Evolutionary conservation across 306 rosid genomes (phyloP).

Genomic region (Cercis canadensis): DNA sequence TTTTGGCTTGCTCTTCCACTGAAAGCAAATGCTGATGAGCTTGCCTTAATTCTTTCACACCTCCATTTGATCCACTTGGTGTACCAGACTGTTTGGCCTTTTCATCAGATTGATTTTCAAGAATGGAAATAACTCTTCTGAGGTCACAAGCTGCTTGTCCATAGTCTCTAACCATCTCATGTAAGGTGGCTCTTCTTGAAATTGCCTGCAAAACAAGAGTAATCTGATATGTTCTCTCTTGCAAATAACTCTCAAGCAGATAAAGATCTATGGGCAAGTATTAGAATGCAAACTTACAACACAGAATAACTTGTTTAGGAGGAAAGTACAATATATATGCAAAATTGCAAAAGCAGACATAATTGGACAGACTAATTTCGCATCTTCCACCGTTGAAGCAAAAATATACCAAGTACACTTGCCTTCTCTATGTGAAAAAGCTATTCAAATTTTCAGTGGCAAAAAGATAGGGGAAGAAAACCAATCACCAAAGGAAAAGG

Average conservation of each 20-base stretch:
- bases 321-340: too few relatives aligned
- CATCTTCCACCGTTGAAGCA: too few relatives aligned
- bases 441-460: too few relatives aligned
- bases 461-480: not conserved
- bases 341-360: too few relatives aligned
- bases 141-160: constrained; percentile 79
- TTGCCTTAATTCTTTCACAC: constrained; percentile 66
- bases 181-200: constrained; percentile 88
- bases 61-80: constrained; percentile 58
- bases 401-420: too few relatives aligned
- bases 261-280: not conserved
- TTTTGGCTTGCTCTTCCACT: constrained; percentile 78
- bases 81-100: constrained; percentile 52
- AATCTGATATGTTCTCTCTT: constrained; percentile 33
- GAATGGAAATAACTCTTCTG: constrained; percentile 59
- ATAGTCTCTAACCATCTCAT: constrained; percentile 86
- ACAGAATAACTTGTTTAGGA: too few relatives aligned
- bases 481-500: not conserved
- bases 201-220: constrained; percentile 64
- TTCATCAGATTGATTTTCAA: constrained; percentile 68
- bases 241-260: constrained; percentile 19
- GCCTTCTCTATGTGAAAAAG: too few relatives aligned
- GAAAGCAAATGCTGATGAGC: constrained; percentile 58
- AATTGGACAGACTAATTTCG: too few relatives aligned
- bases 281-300: too few relatives aligned